Evolutionary conservation across 2,329 filamentous ascomycete species (phyloP), one percentile per base, ranked within the genome.

Genomic region (Pyrenochaeta sp.): DNA sequence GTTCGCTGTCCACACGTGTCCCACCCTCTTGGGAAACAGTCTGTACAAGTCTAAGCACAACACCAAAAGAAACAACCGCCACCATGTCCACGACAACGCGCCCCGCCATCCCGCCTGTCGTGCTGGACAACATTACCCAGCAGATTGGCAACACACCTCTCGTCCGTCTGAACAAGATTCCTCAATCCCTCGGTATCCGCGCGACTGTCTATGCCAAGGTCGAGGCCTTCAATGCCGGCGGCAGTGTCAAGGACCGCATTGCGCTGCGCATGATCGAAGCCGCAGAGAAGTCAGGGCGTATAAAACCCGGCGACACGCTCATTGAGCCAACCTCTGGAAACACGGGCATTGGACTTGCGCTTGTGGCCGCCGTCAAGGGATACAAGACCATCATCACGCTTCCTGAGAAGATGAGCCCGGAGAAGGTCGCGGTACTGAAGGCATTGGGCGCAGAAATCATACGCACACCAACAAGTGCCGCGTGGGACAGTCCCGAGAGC

Each of bases 351-450:
- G 94, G 94, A 15, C 81, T 99, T 27, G 94, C 94, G 19, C 84
- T 99, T 22, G 93, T 97, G 13, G 93, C 85, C 44, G 94, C 94
- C 11, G 89, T 99, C 66, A 97, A 96, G 78, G 93, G 92, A 57
- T 99, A 97, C 81, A 93, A 93, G 75, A 95, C 92, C 27, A 97
- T 99, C 75, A 99, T 99, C 72, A 99, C 94, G 8, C 84, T 99
- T 31, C 94, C 94, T 37, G 94, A 99, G 77, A 99, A 99, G 81
- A 99, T 99, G 94, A 96, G 91, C 1, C 89, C 91, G 34, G 94
- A 99, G 75, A 99, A 99, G 75, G 94, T 99, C 26, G 88, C 93
- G 2, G 94, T 99, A 19, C 81, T 99, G 51, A 89, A 91, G 61
- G 93, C 94, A 20, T 82, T 99, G 38, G 93, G 93, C 54, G 94